Percentiles rank a stretch among this genome's conserved stretches.
Evolutionary conservation across 2,329 filamentous ascomycete genomes (phyloP).

Genomic region (Hypoxylon sp.): DNA sequence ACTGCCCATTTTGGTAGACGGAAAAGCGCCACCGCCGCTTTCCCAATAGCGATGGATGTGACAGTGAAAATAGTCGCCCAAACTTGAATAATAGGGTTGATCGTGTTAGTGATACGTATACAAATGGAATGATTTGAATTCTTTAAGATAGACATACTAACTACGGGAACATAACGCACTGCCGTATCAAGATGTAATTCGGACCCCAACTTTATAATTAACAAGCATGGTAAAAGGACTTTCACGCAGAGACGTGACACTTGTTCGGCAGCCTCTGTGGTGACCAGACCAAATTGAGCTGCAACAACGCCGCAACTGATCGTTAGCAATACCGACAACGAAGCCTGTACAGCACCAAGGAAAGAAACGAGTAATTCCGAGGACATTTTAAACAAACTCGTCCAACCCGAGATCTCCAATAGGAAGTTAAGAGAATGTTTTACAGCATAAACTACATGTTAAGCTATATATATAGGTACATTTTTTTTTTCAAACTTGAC

Average conservation of each 20-base stretch:
- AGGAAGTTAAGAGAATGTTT: constrained; percentile 3
- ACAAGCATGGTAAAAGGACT: constrained; percentile 52
- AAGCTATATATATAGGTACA: constrained; percentile 4
- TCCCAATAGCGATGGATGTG: constrained; percentile 48
- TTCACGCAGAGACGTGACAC: constrained; percentile 53
- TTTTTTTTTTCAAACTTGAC: constrained; percentile 6
- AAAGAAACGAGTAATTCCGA: constrained; percentile 48
- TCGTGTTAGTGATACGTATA: constrained; percentile 11
- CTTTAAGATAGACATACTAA: constrained; percentile 37
- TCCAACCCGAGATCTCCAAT: constrained; percentile 3
- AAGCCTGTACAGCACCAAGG: constrained; percentile 52
- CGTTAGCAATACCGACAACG: constrained; percentile 52
- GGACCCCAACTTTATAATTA: constrained; percentile 52
- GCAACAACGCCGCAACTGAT: constrained; percentile 49
- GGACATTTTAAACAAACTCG: constrained; percentile 27
- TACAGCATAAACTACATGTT: neutral
- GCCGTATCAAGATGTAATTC: constrained; percentile 47
- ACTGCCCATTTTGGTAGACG: constrained; percentile 50
- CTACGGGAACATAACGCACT: constrained; percentile 48
- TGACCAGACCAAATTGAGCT: constrained; percentile 48
- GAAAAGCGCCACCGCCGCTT: constrained; percentile 40
- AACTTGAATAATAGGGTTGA: constrained; percentile 30
- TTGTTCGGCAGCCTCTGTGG: constrained; percentile 46
- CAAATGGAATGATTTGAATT: neutral
- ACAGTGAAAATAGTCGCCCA: constrained; percentile 52